Evolutionary conservation across 2,329 filamentous ascomycete genomes (phyloP).

Genomic region (Verticillium klebahnii): DNA sequence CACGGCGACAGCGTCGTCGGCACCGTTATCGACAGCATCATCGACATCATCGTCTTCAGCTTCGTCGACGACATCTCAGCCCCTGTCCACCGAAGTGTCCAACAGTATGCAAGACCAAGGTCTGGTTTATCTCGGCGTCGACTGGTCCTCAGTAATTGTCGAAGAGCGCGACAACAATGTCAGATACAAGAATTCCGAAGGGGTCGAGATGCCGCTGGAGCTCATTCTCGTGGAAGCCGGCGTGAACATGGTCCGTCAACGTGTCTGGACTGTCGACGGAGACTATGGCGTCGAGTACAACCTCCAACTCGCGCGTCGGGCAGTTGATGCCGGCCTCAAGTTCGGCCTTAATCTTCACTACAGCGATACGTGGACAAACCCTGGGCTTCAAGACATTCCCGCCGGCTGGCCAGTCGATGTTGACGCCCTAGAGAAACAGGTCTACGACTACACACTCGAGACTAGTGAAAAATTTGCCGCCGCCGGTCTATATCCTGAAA

Average conservation of each 20-base stretch:
- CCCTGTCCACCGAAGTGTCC: too few species aligned
- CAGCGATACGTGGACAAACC: conserved; percentile 2
- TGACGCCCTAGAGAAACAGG: background rate
- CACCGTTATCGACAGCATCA: too few species aligned
- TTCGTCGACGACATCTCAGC: too few species aligned
- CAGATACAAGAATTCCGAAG: background rate
- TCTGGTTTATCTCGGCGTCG: background rate
- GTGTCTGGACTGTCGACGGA: conserved; percentile 3
- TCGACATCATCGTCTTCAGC: too few species aligned
- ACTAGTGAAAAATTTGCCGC: background rate
- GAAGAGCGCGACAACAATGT: background rate
- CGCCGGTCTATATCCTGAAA: conserved; percentile 1
- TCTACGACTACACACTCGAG: background rate
- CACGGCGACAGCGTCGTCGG: too few species aligned
- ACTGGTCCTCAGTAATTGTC: background rate
- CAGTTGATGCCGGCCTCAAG: background rate
- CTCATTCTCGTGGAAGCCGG: background rate
- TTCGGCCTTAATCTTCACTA: conserved; percentile 1
- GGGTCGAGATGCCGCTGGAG: background rate
- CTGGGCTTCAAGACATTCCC: background rate
- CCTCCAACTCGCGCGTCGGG: background rate
- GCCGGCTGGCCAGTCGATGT: conserved; percentile 1
- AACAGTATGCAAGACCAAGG: background rate
- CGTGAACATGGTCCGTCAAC: conserved; percentile 2
- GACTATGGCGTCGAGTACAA: conserved; percentile 2